Evolutionary conservation across 352 stramenopile species (phyloP).

Genomic region (Thraustotheca clavata): DNA sequence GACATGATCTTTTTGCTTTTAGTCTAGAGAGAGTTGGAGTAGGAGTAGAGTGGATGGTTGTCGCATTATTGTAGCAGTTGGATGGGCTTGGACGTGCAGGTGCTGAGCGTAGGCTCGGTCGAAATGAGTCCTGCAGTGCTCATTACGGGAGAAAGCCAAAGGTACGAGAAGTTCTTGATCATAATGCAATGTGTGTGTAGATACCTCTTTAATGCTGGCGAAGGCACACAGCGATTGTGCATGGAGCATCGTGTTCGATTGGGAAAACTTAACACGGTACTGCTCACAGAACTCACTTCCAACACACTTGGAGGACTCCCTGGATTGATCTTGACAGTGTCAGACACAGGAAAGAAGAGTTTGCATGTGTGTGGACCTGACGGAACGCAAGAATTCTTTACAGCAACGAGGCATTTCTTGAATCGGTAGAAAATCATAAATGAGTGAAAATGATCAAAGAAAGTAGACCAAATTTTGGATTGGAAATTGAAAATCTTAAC

Average conservation of each 20-base stretch:
- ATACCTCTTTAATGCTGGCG: slow-evolving; percentile 87
- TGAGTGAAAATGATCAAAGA: neutral
- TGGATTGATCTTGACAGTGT: slow-evolving; percentile 82
- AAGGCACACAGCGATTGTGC: slow-evolving; percentile 83
- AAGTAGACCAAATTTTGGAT: slow-evolving; percentile 13
- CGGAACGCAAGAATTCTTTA: slow-evolving; percentile 55
- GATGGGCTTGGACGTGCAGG: slow-evolving; percentile 72
- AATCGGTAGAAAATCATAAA: slow-evolving; percentile 28
- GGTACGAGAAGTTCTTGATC: no score
- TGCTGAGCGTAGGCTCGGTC: slow-evolving; percentile 60
- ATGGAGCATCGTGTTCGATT: slow-evolving; percentile 89
- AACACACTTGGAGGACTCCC: slow-evolving; percentile 78
- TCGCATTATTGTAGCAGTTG: slow-evolving; percentile 1
- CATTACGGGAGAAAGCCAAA: slow-evolving; percentile 50
- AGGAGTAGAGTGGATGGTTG: neutral
- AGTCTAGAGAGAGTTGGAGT: slow-evolving; percentile 1
- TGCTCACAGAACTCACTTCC: slow-evolving; percentile 72
- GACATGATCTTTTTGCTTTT: neutral
- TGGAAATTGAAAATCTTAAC: slow-evolving; percentile 9
- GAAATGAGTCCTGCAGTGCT: slow-evolving; percentile 71
- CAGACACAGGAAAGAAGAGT: slow-evolving; percentile 71
- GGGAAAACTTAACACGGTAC: slow-evolving; percentile 71
- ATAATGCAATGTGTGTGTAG: slow-evolving; percentile 27
- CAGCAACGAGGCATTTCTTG: slow-evolving; percentile 80
- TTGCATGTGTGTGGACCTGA: slow-evolving; percentile 63